A percentile compares a stretch with the other conserved stretches of the same genome.
These are phyloP conservation scores for Emericellopsis terricola DNA, from an alignment of 495 filamentous ascomycete genomes.

Conservation along the genomic window DNA sequence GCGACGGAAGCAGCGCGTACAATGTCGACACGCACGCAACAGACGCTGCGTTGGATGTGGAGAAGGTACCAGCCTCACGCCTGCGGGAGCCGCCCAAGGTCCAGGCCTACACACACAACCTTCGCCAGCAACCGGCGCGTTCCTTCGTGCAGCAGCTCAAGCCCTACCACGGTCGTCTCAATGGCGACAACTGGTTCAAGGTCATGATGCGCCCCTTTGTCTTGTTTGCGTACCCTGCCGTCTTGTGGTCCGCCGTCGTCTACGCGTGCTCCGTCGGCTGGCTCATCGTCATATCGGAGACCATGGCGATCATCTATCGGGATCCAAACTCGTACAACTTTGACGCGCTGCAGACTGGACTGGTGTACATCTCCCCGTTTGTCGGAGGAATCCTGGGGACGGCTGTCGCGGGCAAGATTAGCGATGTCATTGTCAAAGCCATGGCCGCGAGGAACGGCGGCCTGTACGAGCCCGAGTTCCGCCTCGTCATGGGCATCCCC, in stretches of 20 bases:
- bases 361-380: conserved; percentile 83
- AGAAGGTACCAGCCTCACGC: conserved; percentile 14
- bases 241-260: conserved; percentile 78
- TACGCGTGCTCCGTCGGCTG: conserved; percentile 87
- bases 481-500: conserved; percentile 79
- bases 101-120: conserved; percentile 38
- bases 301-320: conserved; percentile 61
- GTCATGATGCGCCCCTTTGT: conserved; percentile 66
- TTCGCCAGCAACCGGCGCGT: conserved; percentile 39
- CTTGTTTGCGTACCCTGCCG: conserved; percentile 69
- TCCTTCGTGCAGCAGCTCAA: conserved; percentile 54
- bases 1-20: neutral
- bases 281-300: conserved; percentile 86
- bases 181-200: conserved; percentile 60
- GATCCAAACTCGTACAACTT: conserved; percentile 53
- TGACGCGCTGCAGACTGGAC: conserved; percentile 56
- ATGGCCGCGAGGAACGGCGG: conserved; percentile 80
- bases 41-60: conserved; percentile 1
- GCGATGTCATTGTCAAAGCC: conserved; percentile 60
- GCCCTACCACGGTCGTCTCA: conserved; percentile 60
- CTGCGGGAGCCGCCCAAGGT: conserved; percentile 8
- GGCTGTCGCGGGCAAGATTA: conserved; percentile 75
- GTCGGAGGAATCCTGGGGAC: conserved; percentile 80
- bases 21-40: neutral
- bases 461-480: conserved; percentile 90